Conservation (phyloP, 495 filamentous ascomycete genomes). For the Cercophora samala region DNA sequence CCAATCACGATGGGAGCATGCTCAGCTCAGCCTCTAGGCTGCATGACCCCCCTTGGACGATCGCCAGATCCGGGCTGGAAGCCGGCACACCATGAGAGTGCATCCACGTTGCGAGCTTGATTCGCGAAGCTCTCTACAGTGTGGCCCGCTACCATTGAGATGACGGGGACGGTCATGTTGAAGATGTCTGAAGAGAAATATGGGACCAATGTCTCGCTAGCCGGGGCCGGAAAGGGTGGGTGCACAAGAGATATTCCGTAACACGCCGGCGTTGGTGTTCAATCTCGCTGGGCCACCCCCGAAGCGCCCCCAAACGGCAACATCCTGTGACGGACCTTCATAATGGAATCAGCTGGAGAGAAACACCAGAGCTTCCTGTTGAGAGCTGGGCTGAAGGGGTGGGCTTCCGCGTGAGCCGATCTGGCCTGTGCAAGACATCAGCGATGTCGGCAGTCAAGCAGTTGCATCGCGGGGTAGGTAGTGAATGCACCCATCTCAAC, state of each 20-base stretch:
- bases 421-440: not conserved
- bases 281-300: slow-evolving; percentile 9
- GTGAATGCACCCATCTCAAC: not conserved
- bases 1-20: slow-evolving; percentile 18
- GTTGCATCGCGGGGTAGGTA: not conserved
- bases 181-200: not conserved
- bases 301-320: not conserved
- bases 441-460: not conserved
- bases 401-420: not conserved
- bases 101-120: not conserved
- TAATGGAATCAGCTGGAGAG: no score
- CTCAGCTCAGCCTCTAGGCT: slow-evolving; percentile 20
- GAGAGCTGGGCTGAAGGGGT: not conserved
- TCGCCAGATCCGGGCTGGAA: slow-evolving; percentile 24
- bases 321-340: not conserved
- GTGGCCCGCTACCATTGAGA: not conserved
- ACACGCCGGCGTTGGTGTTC: not conserved
- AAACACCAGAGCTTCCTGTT: not conserved
- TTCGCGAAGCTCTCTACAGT: not conserved
- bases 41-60: slow-evolving; percentile 23
- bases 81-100: slow-evolving; percentile 5
- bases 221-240: not conserved
- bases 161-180: not conserved
- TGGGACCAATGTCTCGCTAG: slow-evolving; percentile 1
- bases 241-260: not conserved